phyloP scores from a whole-genome alignment of 2,329 filamentous ascomycete species.

The Cladosporium halotolerans region DNA sequence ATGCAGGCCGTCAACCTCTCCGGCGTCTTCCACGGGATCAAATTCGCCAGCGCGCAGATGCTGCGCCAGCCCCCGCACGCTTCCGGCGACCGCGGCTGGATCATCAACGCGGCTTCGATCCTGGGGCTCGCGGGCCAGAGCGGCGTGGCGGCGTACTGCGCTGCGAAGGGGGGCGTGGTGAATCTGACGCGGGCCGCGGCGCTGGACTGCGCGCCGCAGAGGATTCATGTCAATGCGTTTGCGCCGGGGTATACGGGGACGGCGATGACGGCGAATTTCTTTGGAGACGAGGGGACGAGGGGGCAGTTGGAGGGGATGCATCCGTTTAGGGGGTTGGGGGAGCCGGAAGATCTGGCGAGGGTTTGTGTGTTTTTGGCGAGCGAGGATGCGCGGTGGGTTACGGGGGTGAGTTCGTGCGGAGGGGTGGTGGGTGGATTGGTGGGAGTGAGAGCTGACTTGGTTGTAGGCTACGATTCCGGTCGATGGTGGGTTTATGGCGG shows the following conservation, averaged over 20 bases:
- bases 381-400: constrained; percentile 74
- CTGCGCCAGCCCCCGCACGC: constrained; percentile 38
- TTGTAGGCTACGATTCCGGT: constrained; percentile 13
- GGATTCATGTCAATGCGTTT: constrained; percentile 26
- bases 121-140: constrained; percentile 34
- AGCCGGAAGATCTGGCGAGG: constrained; percentile 67
- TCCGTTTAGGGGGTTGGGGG: constrained; percentile 66
- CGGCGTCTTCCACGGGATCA: constrained; percentile 39
- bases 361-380: constrained; percentile 80
- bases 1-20: constrained; percentile 33
- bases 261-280: constrained; percentile 19
- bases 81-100: constrained; percentile 43
- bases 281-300: constrained; percentile 49
- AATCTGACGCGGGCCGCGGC: constrained; percentile 24
- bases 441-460: not conserved
- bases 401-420: constrained; percentile 44
- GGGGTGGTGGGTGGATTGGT: not conserved
- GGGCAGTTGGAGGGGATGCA: constrained; percentile 75
- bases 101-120: constrained; percentile 45
- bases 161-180: constrained; percentile 24
- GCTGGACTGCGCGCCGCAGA: constrained; percentile 24
- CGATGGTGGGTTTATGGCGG: constrained; percentile 14
- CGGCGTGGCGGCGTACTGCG: constrained; percentile 19
- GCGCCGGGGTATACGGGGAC: constrained; percentile 24
- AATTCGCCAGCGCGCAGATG: constrained; percentile 46